These are phyloP conservation scores for Petunia secreta DNA, from an alignment of 257 asterid genomes.

Conservation along the genomic window DNA sequence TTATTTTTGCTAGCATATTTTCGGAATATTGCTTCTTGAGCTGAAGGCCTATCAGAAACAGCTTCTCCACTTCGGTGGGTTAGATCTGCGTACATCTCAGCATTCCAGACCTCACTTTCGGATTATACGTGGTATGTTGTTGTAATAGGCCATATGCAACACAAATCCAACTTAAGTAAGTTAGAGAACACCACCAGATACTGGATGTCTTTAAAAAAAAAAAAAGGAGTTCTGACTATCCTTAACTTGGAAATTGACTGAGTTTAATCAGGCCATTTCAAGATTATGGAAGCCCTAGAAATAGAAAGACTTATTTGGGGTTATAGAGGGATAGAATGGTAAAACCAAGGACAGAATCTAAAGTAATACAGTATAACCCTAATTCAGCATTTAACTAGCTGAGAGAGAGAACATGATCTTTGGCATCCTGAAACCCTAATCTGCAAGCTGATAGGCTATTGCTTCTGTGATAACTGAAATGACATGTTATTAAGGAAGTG, in stretches of 20 bases:
- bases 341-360: constrained; percentile 18
- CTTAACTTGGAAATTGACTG: not conserved
- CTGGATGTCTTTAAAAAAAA: no score
- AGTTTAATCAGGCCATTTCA: not conserved
- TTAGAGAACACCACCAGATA: no score
- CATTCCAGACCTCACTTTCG: no score
- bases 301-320: not conserved
- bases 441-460: constrained; percentile 44
- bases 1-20: no score
- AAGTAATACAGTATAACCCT: constrained; percentile 26
- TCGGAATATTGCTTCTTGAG: no score
- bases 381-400: constrained; percentile 29
- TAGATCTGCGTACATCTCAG: no score
- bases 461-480: constrained; percentile 43
- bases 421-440: constrained; percentile 55
- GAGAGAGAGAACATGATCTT: constrained; percentile 36
- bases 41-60: no score
- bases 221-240: not conserved
- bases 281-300: not conserved
- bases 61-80: no score
- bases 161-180: no score
- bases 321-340: constrained; percentile 41
- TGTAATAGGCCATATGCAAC: no score
- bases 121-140: no score
- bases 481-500: constrained; percentile 54